Percentiles rank a stretch among this genome's conserved stretches.
Evolutionary conservation across 192 early-diverging fungal genomes (phyloP).

Genomic region (Backusella australiensis): DNA sequence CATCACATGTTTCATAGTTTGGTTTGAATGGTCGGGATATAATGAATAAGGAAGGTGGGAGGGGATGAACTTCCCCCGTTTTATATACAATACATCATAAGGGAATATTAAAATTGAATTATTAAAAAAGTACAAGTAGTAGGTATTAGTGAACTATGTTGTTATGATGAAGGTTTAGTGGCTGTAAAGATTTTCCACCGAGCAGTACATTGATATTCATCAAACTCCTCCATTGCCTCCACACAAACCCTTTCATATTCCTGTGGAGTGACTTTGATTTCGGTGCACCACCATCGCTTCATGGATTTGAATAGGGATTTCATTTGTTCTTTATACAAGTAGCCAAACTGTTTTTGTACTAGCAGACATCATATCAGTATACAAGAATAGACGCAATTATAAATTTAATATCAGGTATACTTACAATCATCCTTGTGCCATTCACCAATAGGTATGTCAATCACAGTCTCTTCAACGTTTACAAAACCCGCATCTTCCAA

Average conservation of each 20-base stretch:
- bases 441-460: slow-evolving; percentile 33
- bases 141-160: background rate
- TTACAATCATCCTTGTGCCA: slow-evolving; percentile 30
- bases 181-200: slow-evolving; percentile 28
- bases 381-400: background rate
- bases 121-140: background rate
- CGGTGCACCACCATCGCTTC: slow-evolving; percentile 27
- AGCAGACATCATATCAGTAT: background rate
- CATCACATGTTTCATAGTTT: background rate
- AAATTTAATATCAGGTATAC: background rate
- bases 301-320: slow-evolving; percentile 36
- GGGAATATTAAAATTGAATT: background rate
- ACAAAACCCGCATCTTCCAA: slow-evolving; percentile 23
- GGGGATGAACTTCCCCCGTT: background rate
- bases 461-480: slow-evolving; percentile 15
- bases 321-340: slow-evolving; percentile 31
- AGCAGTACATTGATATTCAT: slow-evolving; percentile 18
- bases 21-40: background rate
- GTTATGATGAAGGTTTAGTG: slow-evolving; percentile 15
- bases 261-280: slow-evolving; percentile 19
- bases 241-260: slow-evolving; percentile 27
- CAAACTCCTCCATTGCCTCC: slow-evolving; percentile 34
- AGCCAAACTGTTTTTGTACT: slow-evolving; percentile 33
- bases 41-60: background rate
- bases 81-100: background rate